Evolutionary conservation across 2,329 filamentous ascomycete genomes (phyloP), one percentile per base, ranked within the genome.

Genomic region (Botrytis medusae): DNA sequence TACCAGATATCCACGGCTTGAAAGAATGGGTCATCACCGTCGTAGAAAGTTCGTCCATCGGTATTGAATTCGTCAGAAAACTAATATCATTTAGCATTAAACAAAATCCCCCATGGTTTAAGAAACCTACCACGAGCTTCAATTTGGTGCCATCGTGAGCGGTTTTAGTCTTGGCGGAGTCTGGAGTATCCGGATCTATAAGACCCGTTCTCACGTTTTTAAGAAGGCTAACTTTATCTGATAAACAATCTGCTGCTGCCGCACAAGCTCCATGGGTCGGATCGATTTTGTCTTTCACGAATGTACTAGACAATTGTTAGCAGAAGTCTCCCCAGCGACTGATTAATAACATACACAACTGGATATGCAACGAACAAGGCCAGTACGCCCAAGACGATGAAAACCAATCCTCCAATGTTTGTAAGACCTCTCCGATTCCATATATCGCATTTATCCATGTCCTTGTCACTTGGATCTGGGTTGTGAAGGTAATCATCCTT

Each of bases 401-500:
- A 76, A 2, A 83, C 82, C 67, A 93, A 81, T 25, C 89, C 90
- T 72, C 90, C 90, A 44, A 93, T 78, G 77, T 93, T 93, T 69
- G 88, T 80, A 18, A 91, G 76, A 62, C 90, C 91, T 83, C 91
- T 84, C 75, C 84, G 87, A 57, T 87, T 91, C 80, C 88, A 92
- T 59, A 93, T 84, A 78, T 92, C 88, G 77, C 89, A 90, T 76
- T 90, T 88, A 63, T 87, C 85, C 69, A 86, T 82, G 59, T 90
- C 86, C 76, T 87, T 88, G 64, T 92, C 90, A 70, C 87, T 86
- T 1, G 90, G 88, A 78, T 91, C 90, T 0, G 91, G 91, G 77
- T 92, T 92, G 79, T 93, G 91, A 75, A 93, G 79, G 76, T 88
- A 91, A 79, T 93, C 91, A 79, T 93, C 91, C 78, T 92, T 92